Base-by-base conservation (phyloP, 208 protist species). In the Leishmania lainsoni region DNA sequence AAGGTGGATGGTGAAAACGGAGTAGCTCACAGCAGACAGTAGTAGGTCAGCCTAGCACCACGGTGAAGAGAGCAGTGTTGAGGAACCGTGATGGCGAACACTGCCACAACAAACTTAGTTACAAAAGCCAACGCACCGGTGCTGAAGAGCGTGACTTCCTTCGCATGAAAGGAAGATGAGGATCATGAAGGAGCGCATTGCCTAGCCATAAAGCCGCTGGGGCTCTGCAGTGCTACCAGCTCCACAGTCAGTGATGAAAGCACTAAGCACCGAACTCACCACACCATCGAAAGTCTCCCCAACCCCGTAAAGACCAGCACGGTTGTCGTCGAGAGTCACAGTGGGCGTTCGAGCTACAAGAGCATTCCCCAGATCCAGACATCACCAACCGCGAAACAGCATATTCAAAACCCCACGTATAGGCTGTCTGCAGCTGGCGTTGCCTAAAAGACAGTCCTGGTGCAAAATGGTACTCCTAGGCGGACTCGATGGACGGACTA, bases 1-100 rank as follows among this genome's bases (percentile, higher is more conserved):
- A 26, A 92, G 56, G 84, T 98, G 96, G 76, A 98, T 97, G 35
- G 94, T 32, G 61, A 98, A 94, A 35, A 98, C 94, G 48, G 86
- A 94, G 79, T 93, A 95, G 84, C 90, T 92, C 65, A 97, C 87
- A 29, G 94, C 93, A 82, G 96, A 95, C n/a, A 92, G 92, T 0
- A 92, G 92, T 56, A 97, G 76, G 35, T 84, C 77, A 3, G 26
- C n/a, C 42, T 59, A 90, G 87, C 20, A 97, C 95, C 17, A 93
- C 79, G 2, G 81, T 90, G 22, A 98, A 80, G 58, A 97, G 88
- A 35, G 93, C 90, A 76, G 97, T 98, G 39, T 96, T 79, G 5
- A 94, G 95, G 42, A 94, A 94, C 93, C 22, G 93, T 97, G 35
- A 95, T 86, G 51, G 90, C 82, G 76, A 97, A 98, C 29, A 97